Conservation (phyloP, 1,284 basidiomycete species). For the Gymnopus androsaceus region DNA sequence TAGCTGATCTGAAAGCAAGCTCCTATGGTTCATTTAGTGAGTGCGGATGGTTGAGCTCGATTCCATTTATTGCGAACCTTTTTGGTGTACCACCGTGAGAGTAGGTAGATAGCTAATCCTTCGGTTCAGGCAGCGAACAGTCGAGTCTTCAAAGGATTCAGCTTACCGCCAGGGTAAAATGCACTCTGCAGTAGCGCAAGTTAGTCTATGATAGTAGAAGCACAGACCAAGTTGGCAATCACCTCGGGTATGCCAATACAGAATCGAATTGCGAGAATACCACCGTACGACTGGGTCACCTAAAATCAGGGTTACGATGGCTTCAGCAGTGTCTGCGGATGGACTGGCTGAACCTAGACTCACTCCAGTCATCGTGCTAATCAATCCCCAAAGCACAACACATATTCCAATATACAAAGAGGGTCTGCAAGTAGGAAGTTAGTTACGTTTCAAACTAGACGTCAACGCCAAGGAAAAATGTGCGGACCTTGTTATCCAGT, state of each 20-base stretch:
- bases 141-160: not conserved
- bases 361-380: slow-evolving; percentile 63
- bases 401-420: slow-evolving; percentile 63
- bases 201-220: not conserved
- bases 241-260: slow-evolving; percentile 68
- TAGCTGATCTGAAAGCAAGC: slow-evolving; percentile 66
- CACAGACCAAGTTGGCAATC: not conserved
- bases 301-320: slow-evolving; percentile 24
- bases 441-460: not conserved
- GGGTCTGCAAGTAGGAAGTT: slow-evolving; percentile 40
- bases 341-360: slow-evolving; percentile 23
- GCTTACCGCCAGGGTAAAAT: slow-evolving; percentile 55
- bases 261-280: slow-evolving; percentile 59
- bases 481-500: slow-evolving; percentile 50
- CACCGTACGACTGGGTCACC: slow-evolving; percentile 56
- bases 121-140: not conserved
- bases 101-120: slow-evolving; percentile 48
- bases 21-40: slow-evolving; percentile 42
- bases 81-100: slow-evolving; percentile 68
- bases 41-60: not conserved
- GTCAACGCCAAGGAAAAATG: not conserved
- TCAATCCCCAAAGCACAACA: slow-evolving; percentile 64
- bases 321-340: too few relatives aligned
- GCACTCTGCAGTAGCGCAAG: slow-evolving; percentile 42
- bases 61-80: slow-evolving; percentile 42